These are phyloP conservation scores for Pharus latifolius DNA, from an alignment of 176 grass and related monocot genomes.

Conservation along the genomic window DNA sequence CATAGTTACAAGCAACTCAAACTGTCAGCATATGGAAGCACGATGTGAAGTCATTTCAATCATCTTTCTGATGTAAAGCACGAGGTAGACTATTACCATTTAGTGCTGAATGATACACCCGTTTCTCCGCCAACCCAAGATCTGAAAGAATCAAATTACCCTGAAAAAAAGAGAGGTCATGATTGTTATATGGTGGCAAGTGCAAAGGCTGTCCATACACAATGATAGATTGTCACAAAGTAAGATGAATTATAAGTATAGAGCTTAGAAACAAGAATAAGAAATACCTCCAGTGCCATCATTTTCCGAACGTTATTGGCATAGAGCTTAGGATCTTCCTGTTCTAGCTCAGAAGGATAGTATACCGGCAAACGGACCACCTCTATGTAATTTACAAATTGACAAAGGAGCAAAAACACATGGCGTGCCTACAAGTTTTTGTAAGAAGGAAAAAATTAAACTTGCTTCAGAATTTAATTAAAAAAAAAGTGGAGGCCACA, in stretches of 20 bases:
- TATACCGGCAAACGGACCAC: slow-evolving; percentile 77
- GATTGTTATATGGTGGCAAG: background rate
- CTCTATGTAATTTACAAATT: slow-evolving; percentile 82
- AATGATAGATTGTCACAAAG: no score
- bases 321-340: slow-evolving; percentile 76
- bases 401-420: slow-evolving; percentile 85
- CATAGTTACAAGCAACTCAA: slow-evolving; percentile 38
- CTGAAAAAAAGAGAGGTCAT: slow-evolving; percentile 23
- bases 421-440: slow-evolving; percentile 58
- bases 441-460: background rate
- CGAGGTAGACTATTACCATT: slow-evolving; percentile 93
- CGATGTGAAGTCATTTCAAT: slow-evolving; percentile 41
- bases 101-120: slow-evolving; percentile 80
- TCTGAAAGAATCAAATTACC: slow-evolving; percentile 82
- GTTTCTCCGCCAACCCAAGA: slow-evolving; percentile 78
- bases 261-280: slow-evolving; percentile 1
- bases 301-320: slow-evolving; percentile 74
- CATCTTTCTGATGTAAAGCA: slow-evolving; percentile 92
- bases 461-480: background rate
- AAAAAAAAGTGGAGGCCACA: background rate
- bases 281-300: slow-evolving; percentile 75
- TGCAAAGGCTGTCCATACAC: no score
- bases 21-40: slow-evolving; percentile 13
- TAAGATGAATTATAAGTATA: background rate
- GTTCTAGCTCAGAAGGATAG: slow-evolving; percentile 81